Percentiles rank a stretch among this genome's conserved stretches.
phyloP scores from a whole-genome alignment of 2,329 filamentous ascomycete species.

The Fusarium secorum region DNA sequence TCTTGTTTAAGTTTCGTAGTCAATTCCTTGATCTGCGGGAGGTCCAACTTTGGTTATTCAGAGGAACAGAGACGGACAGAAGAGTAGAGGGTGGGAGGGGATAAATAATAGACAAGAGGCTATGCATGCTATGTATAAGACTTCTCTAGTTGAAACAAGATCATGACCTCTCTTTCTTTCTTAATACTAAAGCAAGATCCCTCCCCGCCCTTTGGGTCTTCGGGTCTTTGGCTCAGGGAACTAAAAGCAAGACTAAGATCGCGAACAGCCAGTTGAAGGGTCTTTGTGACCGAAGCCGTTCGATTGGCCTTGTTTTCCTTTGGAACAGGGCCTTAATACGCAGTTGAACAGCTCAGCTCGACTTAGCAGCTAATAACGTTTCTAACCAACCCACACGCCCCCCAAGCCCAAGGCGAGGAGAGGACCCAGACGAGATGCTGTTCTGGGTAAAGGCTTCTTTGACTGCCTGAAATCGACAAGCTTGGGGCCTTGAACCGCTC shows the following conservation, averaged over 20 bases:
- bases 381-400: neutral
- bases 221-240: conserved; percentile 30
- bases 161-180: neutral
- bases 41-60: neutral
- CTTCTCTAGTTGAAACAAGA: conserved; percentile 8
- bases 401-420: neutral
- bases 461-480: neutral
- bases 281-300: conserved; percentile 41
- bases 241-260: conserved; percentile 21
- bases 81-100: neutral
- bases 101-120: neutral
- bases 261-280: conserved; percentile 35
- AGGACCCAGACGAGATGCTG: conserved; percentile 16
- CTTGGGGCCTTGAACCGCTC: conserved; percentile 19
- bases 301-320: conserved; percentile 24
- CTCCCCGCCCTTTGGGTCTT: conserved; percentile 34
- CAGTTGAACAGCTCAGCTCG: neutral
- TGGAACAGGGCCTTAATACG: neutral
- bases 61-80: neutral
- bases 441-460: conserved; percentile 40
- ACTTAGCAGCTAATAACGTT: neutral
- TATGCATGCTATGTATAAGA: neutral
- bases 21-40: conserved; percentile 3
- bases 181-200: neutral
- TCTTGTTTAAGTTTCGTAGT: conserved; percentile 24